phyloP scores from a whole-genome alignment of 2,329 filamentous ascomycete genomes.

The Coniochaeta sp. region DNA sequence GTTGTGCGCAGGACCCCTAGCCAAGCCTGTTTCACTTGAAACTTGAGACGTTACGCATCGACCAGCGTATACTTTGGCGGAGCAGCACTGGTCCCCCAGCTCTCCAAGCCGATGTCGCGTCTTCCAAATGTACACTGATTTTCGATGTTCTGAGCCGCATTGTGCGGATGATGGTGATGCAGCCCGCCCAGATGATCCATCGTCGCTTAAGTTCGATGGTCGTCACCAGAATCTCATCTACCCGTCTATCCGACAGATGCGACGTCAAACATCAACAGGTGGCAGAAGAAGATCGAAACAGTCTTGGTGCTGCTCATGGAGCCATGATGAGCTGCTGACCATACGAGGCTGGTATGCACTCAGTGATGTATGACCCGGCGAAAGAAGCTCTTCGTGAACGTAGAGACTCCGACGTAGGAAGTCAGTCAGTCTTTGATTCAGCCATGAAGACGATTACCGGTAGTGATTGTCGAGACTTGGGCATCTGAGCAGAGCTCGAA shows the following conservation, averaged over 20 bases:
- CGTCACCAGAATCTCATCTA: not conserved
- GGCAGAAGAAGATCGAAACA: not conserved
- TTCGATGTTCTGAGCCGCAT: not conserved
- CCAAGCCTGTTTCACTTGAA: slow-evolving; percentile 35
- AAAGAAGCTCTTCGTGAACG: not conserved
- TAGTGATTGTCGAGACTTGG: too few relatives aligned
- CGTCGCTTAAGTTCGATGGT: not conserved
- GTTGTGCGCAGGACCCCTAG: slow-evolving; percentile 16
- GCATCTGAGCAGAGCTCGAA: too few relatives aligned
- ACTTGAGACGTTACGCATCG: slow-evolving; percentile 28
- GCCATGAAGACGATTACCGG: too few relatives aligned
- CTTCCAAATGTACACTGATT: not conserved
- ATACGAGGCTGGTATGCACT: not conserved
- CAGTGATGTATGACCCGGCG: not conserved
- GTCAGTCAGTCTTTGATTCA: too few relatives aligned
- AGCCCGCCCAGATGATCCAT: not conserved
- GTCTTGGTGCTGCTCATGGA: not conserved
- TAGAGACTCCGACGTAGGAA: too few relatives aligned
- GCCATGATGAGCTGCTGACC: not conserved
- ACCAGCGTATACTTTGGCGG: not conserved
- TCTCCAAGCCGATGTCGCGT: not conserved
- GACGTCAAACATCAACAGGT: not conserved
- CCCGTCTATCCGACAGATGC: not conserved
- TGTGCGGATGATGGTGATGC: not conserved
- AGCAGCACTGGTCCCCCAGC: not conserved